These are phyloP conservation scores for Didymella segeticola DNA, from an alignment of 2,329 filamentous ascomycete species.

Conservation along the genomic window DNA sequence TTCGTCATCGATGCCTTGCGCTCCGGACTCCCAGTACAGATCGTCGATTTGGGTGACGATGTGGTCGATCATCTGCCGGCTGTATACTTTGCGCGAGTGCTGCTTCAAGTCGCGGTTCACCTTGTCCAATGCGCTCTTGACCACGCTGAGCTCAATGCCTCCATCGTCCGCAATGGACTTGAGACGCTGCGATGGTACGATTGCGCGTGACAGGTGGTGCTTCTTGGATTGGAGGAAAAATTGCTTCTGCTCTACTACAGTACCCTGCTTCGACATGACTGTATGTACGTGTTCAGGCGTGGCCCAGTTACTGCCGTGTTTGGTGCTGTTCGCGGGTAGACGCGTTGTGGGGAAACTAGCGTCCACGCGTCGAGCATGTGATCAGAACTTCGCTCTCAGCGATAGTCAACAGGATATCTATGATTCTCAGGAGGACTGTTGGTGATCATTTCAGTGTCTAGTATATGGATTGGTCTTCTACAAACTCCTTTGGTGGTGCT, in stretches of 20 bases:
- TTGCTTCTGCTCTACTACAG: slow-evolving; percentile 67
- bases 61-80: slow-evolving; percentile 72
- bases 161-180: slow-evolving; percentile 56
- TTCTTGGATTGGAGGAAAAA: slow-evolving; percentile 69
- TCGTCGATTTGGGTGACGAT: slow-evolving; percentile 75
- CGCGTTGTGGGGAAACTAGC: slow-evolving; percentile 16
- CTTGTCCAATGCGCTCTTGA: slow-evolving; percentile 61
- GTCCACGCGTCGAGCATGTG: slow-evolving; percentile 11
- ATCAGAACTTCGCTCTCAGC: neutral
- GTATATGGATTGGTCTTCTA: neutral
- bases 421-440: too few relatives aligned
- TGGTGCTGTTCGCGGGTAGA: neutral
- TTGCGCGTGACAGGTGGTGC: slow-evolving; percentile 66
- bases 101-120: slow-evolving; percentile 70
- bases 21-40: slow-evolving; percentile 64
- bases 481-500: neutral
- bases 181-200: slow-evolving; percentile 64
- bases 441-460: neutral
- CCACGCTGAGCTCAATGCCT: slow-evolving; percentile 55
- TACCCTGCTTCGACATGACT: slow-evolving; percentile 40
- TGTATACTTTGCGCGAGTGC: slow-evolving; percentile 70
- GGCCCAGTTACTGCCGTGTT: neutral
- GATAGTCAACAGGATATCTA: too few relatives aligned
- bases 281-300: neutral
- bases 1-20: slow-evolving; percentile 38